Percentiles rank a stretch among this genome's conserved stretches.
Evolutionary conservation across 257 asterid species (phyloP).

Genomic region (Lavandula angustifolia): DNA sequence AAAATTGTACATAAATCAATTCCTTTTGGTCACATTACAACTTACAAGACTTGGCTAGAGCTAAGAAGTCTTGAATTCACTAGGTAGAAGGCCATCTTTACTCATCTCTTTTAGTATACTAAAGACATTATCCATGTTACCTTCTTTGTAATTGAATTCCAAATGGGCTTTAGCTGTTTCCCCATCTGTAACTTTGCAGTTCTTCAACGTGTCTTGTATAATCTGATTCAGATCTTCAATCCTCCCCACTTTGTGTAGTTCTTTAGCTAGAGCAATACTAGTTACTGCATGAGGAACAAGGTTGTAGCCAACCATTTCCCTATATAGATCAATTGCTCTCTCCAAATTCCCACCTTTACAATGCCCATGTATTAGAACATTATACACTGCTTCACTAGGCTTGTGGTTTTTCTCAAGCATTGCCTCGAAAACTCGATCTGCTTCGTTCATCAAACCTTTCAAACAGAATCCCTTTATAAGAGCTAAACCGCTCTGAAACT

Average conservation of each 20-base stretch:
- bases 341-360: slow-evolving; percentile 60
- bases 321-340: slow-evolving; percentile 59
- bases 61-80: slow-evolving; percentile 49
- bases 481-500: slow-evolving; percentile 52
- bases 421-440: slow-evolving; percentile 59
- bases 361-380: slow-evolving; percentile 73
- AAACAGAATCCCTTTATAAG: slow-evolving; percentile 89
- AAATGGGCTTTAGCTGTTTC: slow-evolving; percentile 65
- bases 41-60: no score
- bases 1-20: no score
- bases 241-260: slow-evolving; percentile 65
- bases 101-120: slow-evolving; percentile 70
- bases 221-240: slow-evolving; percentile 51
- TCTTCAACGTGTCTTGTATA: slow-evolving; percentile 50
- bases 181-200: slow-evolving; percentile 67
- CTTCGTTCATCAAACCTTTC: slow-evolving; percentile 83
- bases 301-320: slow-evolving; percentile 55
- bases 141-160: slow-evolving; percentile 74
- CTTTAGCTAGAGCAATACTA: slow-evolving; percentile 60
- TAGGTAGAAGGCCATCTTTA: slow-evolving; percentile 85
- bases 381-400: slow-evolving; percentile 67
- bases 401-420: slow-evolving; percentile 53
- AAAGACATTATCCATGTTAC: slow-evolving; percentile 75
- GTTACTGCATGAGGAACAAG: slow-evolving; percentile 69
- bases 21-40: no score